phyloP scores from a whole-genome alignment of 208 protist genomes.

The Trypanosoma melophagium region DNA sequence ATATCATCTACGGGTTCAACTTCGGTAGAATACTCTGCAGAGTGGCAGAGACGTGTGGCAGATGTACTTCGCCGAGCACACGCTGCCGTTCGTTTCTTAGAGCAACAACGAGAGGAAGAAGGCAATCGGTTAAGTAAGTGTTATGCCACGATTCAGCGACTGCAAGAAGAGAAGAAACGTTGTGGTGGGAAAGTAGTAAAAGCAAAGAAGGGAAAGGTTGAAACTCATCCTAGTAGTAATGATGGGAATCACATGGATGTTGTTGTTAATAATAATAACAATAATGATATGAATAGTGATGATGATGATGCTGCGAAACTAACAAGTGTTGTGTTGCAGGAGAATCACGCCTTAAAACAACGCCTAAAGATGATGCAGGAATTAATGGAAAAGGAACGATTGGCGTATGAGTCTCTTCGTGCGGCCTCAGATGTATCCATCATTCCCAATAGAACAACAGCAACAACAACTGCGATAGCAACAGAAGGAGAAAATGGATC shows the following conservation, averaged over 20 bases:
- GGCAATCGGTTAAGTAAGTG: constrained; percentile 15
- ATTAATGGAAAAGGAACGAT: constrained; percentile 47
- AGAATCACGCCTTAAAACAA: constrained; percentile 55
- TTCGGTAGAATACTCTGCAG: no score
- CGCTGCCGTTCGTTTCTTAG: constrained; percentile 9
- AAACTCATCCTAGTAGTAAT: constrained; percentile 3
- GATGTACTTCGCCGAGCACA: constrained; percentile 21
- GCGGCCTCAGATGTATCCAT: no score
- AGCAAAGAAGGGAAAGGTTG: background rate
- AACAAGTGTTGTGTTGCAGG: constrained; percentile 27
- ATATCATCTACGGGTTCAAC: no score
- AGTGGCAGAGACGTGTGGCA: constrained; percentile 20
- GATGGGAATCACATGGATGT: no score
- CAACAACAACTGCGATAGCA: background rate
- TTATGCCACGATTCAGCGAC: constrained; percentile 20
- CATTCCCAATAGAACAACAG: background rate
- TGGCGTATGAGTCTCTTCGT: constrained; percentile 35
- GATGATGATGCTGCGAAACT: constrained; percentile 1
- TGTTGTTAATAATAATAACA: no score
- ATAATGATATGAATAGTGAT: no score
- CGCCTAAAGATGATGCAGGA: constrained; percentile 53
- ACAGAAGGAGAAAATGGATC: background rate
- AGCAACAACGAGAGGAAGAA: constrained; percentile 20
- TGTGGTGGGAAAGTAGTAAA: background rate
- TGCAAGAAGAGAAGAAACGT: constrained; percentile 18